phyloP scores from a whole-genome alignment of 768 basidiomycete genomes.

The Kwoniella pini region DNA sequence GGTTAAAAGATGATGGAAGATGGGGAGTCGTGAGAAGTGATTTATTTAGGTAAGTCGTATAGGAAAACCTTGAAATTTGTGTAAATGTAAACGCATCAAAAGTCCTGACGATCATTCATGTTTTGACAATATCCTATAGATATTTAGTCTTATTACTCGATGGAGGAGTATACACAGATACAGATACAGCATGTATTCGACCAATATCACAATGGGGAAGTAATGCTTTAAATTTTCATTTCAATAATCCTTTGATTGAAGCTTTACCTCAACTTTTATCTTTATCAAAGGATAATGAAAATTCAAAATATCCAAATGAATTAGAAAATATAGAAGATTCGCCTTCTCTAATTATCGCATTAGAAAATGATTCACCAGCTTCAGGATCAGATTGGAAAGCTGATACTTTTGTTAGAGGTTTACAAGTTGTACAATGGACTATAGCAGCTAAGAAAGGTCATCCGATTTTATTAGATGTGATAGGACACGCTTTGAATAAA shows the following conservation, averaged over 20 bases:
- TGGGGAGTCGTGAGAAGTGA: slow-evolving; percentile 28
- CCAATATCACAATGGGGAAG: slow-evolving; percentile 33
- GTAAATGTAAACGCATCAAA: too few relatives aligned
- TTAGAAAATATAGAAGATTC: neutral
- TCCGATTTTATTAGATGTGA: slow-evolving; percentile 39
- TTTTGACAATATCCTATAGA: too few relatives aligned
- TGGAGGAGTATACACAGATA: slow-evolving; percentile 45
- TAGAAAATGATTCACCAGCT: slow-evolving; percentile 29
- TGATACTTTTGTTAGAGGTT: slow-evolving; percentile 28
- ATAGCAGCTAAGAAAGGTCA: slow-evolving; percentile 31
- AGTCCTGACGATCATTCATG: too few relatives aligned
- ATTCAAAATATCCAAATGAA: neutral
- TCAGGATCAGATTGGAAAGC: slow-evolving; percentile 24
- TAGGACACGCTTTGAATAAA: slow-evolving; percentile 24
- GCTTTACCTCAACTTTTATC: slow-evolving; percentile 15
- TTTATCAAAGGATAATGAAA: neutral
- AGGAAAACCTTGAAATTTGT: too few relatives aligned
- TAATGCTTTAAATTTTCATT: neutral
- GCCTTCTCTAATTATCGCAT: slow-evolving; percentile 29
- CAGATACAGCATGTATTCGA: slow-evolving; percentile 37
- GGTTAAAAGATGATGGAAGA: slow-evolving; percentile 2
- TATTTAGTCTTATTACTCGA: slow-evolving; percentile 39
- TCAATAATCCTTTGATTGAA: slow-evolving; percentile 12
- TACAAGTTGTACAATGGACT: slow-evolving; percentile 44
- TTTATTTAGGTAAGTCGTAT: slow-evolving; percentile 25